phyloP scores from a whole-genome alignment of 768 basidiomycete species.

The Boletus barrowsii region DNA sequence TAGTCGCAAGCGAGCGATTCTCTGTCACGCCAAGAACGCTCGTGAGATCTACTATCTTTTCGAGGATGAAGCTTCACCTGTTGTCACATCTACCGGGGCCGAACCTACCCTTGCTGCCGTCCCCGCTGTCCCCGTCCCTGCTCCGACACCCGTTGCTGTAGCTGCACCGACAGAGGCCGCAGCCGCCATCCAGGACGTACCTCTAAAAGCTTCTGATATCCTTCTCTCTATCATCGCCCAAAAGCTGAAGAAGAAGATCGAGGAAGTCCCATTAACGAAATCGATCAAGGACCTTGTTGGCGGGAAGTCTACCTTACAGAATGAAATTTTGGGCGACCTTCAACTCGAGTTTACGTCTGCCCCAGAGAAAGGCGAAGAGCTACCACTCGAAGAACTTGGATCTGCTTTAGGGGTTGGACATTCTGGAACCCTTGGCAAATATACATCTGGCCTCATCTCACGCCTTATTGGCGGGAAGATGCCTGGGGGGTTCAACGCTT shows the following conservation, averaged over 20 bases:
- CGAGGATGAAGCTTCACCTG: conserved; percentile 69
- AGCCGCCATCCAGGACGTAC: conserved; percentile 81
- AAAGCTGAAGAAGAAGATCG: conserved; percentile 93
- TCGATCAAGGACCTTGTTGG: conserved; percentile 98
- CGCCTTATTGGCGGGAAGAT: conserved; percentile 94
- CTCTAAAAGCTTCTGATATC: conserved; percentile 88
- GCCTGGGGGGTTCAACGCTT: conserved; percentile 97
- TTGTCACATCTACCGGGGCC: conserved; percentile 25
- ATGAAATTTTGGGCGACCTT: conserved; percentile 96
- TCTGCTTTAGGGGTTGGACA: conserved; percentile 79
- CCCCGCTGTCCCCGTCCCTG: conserved; percentile 39
- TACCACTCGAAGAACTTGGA: conserved; percentile 94
- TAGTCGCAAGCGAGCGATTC: conserved; percentile 72
- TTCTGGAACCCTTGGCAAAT: conserved; percentile 87
- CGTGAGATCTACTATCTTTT: conserved; percentile 99
- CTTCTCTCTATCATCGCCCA: conserved; percentile 89
- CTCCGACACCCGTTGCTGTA: conserved; percentile 41
- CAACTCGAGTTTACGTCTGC: conserved; percentile 93
- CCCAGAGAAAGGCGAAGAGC: conserved; percentile 97
- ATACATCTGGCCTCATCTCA: conserved; percentile 85
- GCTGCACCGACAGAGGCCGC: conserved; percentile 59
- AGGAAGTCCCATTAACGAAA: conserved; percentile 87
- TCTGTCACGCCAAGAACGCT: conserved; percentile 91
- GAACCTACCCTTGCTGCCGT: conserved; percentile 37
- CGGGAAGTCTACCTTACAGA: conserved; percentile 97